Conservation (phyloP, 352 stramenopile genomes). For the Globisporangium mamillatum region DNA sequence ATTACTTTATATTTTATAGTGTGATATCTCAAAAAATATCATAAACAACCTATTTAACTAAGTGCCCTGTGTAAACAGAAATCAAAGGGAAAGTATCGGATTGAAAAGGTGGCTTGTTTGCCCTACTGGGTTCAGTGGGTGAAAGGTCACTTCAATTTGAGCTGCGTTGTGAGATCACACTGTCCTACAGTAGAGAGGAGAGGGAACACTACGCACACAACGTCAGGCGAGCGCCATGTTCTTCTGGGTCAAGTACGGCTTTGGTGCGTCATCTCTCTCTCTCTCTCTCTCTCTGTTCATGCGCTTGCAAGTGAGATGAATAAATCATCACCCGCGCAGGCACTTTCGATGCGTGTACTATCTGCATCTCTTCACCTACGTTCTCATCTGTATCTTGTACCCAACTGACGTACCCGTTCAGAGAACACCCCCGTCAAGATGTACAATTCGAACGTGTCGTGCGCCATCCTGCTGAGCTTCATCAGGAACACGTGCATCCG, state of each 20-base stretch:
- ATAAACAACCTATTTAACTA: background rate
- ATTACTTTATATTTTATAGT: background rate
- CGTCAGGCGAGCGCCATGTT: constrained; percentile 32
- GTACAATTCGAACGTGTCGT: constrained; percentile 77
- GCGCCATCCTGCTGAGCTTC: constrained; percentile 70
- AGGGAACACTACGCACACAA: background rate
- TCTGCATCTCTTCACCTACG: background rate
- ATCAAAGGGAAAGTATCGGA: background rate
- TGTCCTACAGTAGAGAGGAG: background rate
- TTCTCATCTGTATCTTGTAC: background rate
- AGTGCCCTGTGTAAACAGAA: background rate
- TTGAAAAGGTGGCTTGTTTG: background rate
- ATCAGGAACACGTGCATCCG: constrained; percentile 58
- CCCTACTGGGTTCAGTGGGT: background rate
- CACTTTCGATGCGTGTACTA: background rate
- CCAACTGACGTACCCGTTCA: constrained; percentile 11
- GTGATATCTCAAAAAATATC: background rate
- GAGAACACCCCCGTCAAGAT: constrained; percentile 59
- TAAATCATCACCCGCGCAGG: background rate
- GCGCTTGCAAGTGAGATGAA: background rate
- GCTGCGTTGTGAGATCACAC: background rate
- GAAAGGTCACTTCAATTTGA: constrained; percentile 12
- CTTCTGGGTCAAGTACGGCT: constrained; percentile 83
- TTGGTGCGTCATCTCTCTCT: constrained; percentile 36
- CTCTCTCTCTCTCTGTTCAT: background rate